A percentile compares a stretch with the other conserved stretches of the same genome.
Evolutionary conservation across 768 basidiomycete species (phyloP).

Genomic region (Naganishia randhawae): DNA sequence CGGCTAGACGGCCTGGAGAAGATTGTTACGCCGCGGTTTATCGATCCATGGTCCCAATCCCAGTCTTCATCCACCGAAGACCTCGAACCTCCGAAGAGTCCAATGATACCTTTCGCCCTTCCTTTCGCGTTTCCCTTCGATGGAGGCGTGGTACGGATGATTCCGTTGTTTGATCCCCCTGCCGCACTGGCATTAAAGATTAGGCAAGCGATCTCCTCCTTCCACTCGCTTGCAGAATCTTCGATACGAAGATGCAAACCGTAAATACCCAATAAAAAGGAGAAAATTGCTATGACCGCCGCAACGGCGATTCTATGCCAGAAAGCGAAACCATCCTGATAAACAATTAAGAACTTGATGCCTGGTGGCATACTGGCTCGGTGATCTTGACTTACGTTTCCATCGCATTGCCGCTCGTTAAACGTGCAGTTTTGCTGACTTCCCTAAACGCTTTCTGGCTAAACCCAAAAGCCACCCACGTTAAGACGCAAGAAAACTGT

Average conservation of each 20-base stretch:
- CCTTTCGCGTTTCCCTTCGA: slow-evolving; percentile 16
- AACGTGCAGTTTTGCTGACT: slow-evolving; percentile 33
- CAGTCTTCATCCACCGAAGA: slow-evolving; percentile 4
- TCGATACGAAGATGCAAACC: slow-evolving; percentile 27
- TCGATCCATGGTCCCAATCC: slow-evolving; percentile 8
- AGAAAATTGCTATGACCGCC: slow-evolving; percentile 23
- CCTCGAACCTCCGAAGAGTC: slow-evolving; percentile 28
- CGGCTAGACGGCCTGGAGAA: slow-evolving; percentile 8
- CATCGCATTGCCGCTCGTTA: slow-evolving; percentile 46
- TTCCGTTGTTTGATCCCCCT: background rate
- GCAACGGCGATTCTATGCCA: slow-evolving; percentile 22
- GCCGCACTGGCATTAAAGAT: slow-evolving; percentile 8
- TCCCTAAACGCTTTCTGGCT: slow-evolving; percentile 36
- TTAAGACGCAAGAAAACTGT: slow-evolving; percentile 45
- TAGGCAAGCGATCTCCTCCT: slow-evolving; percentile 14
- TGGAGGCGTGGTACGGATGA: background rate
- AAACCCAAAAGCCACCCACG: slow-evolving; percentile 47
- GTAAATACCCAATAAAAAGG: slow-evolving; percentile 17
- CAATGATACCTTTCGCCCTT: slow-evolving; percentile 24
- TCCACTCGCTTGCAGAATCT: slow-evolving; percentile 25
- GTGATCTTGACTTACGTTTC: slow-evolving; percentile 37
- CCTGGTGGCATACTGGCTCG: background rate
- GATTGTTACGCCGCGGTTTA: slow-evolving; percentile 4
- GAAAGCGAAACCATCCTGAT: no score
- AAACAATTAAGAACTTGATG: no score